Evolutionary conservation across 306 rosid genomes (phyloP).

Genomic region (Vachellia collinsii): DNA sequence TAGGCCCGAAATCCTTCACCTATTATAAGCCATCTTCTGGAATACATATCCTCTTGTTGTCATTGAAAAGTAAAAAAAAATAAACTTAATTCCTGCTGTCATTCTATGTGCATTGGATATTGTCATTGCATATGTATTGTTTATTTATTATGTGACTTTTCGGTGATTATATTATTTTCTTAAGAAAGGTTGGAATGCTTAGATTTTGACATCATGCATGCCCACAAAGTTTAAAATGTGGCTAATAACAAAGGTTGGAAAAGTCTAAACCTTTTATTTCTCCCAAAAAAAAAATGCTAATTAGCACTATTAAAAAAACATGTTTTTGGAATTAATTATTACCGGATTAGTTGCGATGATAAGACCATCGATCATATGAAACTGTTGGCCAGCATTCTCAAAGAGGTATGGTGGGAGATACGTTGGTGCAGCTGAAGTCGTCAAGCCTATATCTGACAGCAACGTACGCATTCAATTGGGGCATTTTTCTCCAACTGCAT

Average conservation of each 20-base stretch:
- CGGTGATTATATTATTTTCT: too few species aligned
- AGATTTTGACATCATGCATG: too few species aligned
- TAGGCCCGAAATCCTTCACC: too few species aligned
- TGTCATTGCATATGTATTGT: too few species aligned
- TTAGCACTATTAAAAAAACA: neutral
- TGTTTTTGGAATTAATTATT: neutral
- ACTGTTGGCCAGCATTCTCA: neutral
- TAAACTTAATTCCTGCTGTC: too few species aligned
- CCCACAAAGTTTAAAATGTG: neutral
- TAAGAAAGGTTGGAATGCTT: too few species aligned
- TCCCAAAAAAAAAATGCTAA: neutral
- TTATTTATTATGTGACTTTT: too few species aligned
- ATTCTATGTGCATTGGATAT: too few species aligned
- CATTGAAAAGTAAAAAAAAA: too few species aligned
- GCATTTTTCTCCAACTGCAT: neutral
- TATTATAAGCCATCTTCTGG: too few species aligned
- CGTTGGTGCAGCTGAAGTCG: neutral
- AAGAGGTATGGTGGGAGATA: neutral
- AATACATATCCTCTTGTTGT: too few species aligned
- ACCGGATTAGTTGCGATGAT: neutral
- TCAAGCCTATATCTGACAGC: neutral
- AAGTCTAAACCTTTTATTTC: neutral
- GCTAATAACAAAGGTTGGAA: neutral
- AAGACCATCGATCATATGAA: slow-evolving; percentile 3
- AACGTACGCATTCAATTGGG: neutral